Evolutionary conservation across 2,329 filamentous ascomycete genomes (phyloP), one percentile per base, ranked within the genome.

Genomic region (Dryadomyces sulphureus): DNA sequence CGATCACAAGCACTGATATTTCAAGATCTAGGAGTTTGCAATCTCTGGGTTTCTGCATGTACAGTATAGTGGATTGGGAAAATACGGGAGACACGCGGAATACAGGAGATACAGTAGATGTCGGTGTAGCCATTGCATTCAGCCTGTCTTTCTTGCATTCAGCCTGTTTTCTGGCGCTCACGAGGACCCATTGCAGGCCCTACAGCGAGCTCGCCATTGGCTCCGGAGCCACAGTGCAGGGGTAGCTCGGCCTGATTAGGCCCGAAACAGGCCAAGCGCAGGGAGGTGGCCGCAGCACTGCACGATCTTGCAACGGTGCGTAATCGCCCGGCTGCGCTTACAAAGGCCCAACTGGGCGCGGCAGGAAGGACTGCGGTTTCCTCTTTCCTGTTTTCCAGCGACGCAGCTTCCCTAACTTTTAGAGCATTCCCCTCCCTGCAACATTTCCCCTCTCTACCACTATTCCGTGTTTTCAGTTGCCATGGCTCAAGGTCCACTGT

Each of bases 401-500:
- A 30, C 27, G 14, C 7, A 30, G 27, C 14, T 7, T 30, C 27
- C 27, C 27, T 30, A 7, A 7, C 27, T 30, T 30, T 7, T 30
- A 7, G 27, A 36, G 34, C 8, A 12, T 5, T 6, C 9, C 7
- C 34, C 34, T 36, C 16, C 34, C 16, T 12, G 8, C 34, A 36
- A 5, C 9, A 11, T 36, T 19, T 20, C 7, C 24, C n/a, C 6
- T 19, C n/a, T n/a, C n/a, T n/a, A n/a, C n/a, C n/a, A n/a, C n/a
- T n/a, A n/a, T 21, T n/a, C 20, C 5, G 6, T 5, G 7, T 43
- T 21, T 35, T n/a, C 11, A 8, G 7, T 22, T 3, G 35, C 16
- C 24, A 52, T 52, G 47, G 43, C 47, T 4, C 27, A 49, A 50
- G 70, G 67, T 27, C 80, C 84, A 17, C 68, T 94, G 50, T 94